These are phyloP conservation scores for Phylloporus sp. DNA, from an alignment of 768 basidiomycete species.

Conservation along the genomic window DNA sequence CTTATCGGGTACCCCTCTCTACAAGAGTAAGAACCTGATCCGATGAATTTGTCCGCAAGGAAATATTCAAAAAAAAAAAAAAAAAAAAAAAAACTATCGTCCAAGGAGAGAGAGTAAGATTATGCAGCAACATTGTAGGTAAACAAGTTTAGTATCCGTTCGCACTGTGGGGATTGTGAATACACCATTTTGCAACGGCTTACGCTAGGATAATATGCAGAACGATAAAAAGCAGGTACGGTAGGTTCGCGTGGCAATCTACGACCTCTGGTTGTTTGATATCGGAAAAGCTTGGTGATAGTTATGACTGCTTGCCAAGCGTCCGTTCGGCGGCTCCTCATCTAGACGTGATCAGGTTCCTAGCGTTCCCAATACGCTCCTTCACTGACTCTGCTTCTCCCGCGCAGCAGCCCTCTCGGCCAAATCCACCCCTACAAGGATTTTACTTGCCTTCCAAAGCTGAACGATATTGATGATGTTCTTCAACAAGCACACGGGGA, in stretches of 20 bases:
- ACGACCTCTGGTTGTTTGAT: neutral
- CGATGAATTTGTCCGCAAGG: neutral
- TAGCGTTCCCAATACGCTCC: neutral
- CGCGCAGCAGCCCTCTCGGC: constrained; percentile 75
- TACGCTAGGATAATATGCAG: constrained; percentile 1
- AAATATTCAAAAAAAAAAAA: too few species aligned
- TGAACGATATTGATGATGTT: constrained; percentile 95
- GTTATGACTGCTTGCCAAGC: constrained; percentile 7
- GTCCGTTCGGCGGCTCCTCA: constrained; percentile 4
- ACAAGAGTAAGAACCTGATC: neutral
- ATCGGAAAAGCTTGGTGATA: constrained; percentile 9
- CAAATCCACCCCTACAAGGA: constrained; percentile 89
- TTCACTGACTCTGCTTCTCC: constrained; percentile 25
- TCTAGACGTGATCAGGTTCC: constrained; percentile 13
- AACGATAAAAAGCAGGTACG: constrained; percentile 7
- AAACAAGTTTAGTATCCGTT: constrained; percentile 5
- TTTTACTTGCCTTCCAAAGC: constrained; percentile 96
- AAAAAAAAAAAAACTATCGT: neutral
- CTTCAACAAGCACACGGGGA: constrained; percentile 72
- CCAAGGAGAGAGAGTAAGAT: neutral
- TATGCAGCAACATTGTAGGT: constrained; percentile 18
- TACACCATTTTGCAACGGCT: constrained; percentile 14
- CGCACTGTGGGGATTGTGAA: neutral
- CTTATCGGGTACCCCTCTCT: too few species aligned
- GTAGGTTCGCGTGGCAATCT: constrained; percentile 5